Conservation (phyloP, 768 basidiomycete genomes). For the Kwoniella mangroviensis region DNA sequence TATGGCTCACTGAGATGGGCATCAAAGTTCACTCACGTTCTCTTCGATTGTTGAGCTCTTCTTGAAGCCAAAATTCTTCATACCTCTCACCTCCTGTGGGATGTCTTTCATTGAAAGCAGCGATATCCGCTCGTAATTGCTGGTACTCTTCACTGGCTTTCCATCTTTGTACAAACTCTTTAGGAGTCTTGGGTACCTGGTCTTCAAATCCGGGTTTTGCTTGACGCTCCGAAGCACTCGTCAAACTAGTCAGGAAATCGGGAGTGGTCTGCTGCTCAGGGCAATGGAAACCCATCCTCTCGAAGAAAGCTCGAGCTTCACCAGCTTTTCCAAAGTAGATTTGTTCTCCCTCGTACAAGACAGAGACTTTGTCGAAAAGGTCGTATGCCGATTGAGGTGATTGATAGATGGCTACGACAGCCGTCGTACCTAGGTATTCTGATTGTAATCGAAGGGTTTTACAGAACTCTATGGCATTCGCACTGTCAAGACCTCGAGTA, state of each 20-base stretch:
- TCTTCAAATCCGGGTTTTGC: conserved; percentile 68
- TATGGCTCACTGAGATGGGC: conserved; percentile 70
- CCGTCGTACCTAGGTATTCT: conserved; percentile 60
- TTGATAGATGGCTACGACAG: conserved; percentile 62
- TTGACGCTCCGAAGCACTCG: conserved; percentile 83
- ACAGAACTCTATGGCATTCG: conserved; percentile 62
- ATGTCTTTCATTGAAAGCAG: conserved; percentile 63
- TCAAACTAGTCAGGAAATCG: conserved; percentile 62
- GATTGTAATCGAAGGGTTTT: conserved; percentile 60
- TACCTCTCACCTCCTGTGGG: conserved; percentile 60
- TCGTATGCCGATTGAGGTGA: conserved; percentile 61
- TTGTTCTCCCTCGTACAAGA: conserved; percentile 63
- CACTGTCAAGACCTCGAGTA: conserved; percentile 58
- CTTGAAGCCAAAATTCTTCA: conserved; percentile 72
- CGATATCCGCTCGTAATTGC: conserved; percentile 62
- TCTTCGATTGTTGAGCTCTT: conserved; percentile 72
- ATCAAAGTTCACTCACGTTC: conserved; percentile 69
- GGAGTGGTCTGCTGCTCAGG: conserved; percentile 62
- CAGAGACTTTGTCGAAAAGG: conserved; percentile 62
- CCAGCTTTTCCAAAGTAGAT: conserved; percentile 62
- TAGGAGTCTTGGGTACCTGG: conserved; percentile 71
- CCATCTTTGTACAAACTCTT: conserved; percentile 64
- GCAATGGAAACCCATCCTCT: conserved; percentile 62
- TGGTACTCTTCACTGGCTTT: conserved; percentile 65
- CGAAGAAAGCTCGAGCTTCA: conserved; percentile 61